Evolutionary conservation across 768 basidiomycete species (phyloP).

Genomic region (Sporobolomyces roseus): DNA sequence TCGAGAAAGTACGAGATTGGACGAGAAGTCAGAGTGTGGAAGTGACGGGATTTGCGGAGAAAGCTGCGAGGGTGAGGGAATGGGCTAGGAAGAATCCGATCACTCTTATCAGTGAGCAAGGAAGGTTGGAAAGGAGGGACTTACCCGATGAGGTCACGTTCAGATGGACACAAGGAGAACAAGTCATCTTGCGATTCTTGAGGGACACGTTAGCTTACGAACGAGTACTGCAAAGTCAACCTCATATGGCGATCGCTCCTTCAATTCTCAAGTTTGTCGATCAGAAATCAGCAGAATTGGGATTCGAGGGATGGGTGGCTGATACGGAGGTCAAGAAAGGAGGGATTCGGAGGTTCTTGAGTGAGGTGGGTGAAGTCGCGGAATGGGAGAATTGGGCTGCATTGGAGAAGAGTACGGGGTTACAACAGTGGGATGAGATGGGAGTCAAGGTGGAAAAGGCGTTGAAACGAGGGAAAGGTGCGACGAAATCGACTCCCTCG

Average conservation of each 20-base stretch:
- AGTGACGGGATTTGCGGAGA: conserved; percentile 30
- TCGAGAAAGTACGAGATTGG: conserved; percentile 57
- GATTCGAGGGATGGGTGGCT: conserved; percentile 45
- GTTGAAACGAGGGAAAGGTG: conserved; percentile 4
- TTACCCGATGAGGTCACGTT: conserved; percentile 35
- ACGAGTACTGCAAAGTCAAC: conserved; percentile 58
- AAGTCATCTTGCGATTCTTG: conserved; percentile 46
- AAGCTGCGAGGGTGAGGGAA: conserved; percentile 19
- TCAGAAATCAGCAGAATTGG: conserved; percentile 40
- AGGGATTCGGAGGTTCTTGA: conserved; percentile 52
- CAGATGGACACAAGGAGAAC: conserved; percentile 43
- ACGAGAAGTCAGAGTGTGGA: conserved; percentile 52
- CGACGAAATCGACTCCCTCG: not conserved
- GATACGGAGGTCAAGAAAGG: conserved; percentile 3
- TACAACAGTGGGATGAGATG: conserved; percentile 14
- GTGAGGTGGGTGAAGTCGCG: conserved; percentile 68
- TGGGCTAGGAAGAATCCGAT: conserved; percentile 4
- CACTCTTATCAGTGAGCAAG: not conserved
- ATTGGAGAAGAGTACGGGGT: conserved; percentile 50
- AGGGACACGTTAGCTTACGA: conserved; percentile 45
- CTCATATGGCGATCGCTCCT: conserved; percentile 57
- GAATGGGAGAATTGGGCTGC: conserved; percentile 73
- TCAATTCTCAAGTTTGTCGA: conserved; percentile 61
- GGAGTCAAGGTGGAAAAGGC: not conserved
- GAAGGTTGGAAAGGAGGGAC: not conserved